Evolutionary conservation across 2,329 filamentous ascomycete species (phyloP).

Genomic region (Alternaria angustiovoidea): DNA sequence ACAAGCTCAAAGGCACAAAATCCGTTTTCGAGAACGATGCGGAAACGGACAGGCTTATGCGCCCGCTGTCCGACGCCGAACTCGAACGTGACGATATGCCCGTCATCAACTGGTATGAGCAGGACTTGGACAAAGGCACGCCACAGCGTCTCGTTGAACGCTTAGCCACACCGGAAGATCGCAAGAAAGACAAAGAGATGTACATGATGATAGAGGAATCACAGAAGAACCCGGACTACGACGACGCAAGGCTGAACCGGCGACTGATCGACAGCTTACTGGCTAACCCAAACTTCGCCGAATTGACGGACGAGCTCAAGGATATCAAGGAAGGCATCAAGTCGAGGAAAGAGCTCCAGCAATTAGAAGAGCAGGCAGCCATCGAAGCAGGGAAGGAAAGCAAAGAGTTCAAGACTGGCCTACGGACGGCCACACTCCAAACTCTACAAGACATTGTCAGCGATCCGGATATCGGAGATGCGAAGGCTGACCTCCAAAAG

Average conservation of each 20-base stretch:
- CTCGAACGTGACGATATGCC: slow-evolving; percentile 33
- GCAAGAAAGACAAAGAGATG: slow-evolving; percentile 32
- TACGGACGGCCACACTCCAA: slow-evolving; percentile 31
- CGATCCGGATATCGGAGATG: slow-evolving; percentile 38
- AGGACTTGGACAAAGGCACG: slow-evolving; percentile 35
- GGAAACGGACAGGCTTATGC: slow-evolving; percentile 16
- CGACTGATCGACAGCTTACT: slow-evolving; percentile 41
- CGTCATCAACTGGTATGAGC: slow-evolving; percentile 40
- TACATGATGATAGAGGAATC: slow-evolving; percentile 36
- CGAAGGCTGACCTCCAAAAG: slow-evolving; percentile 31
- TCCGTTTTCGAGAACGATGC: slow-evolving; percentile 14
- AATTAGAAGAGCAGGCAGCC: slow-evolving; percentile 17
- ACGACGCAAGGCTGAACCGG: slow-evolving; percentile 35
- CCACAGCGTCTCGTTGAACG: slow-evolving; percentile 33
- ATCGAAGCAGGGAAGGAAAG: slow-evolving; percentile 24
- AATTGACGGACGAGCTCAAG: slow-evolving; percentile 37
- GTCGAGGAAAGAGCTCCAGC: slow-evolving; percentile 26
- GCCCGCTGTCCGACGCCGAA: slow-evolving; percentile 27
- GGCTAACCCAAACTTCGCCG: slow-evolving; percentile 39
- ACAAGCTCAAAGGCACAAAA: slow-evolving; percentile 6
- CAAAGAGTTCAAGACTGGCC: slow-evolving; percentile 24
- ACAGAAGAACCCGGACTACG: slow-evolving; percentile 38
- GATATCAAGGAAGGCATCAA: slow-evolving; percentile 37
- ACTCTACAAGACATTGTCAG: slow-evolving; percentile 37
- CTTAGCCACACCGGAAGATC: slow-evolving; percentile 36